phyloP scores from a whole-genome alignment of 2,329 filamentous ascomycete genomes.

The Claviceps africana region DNA sequence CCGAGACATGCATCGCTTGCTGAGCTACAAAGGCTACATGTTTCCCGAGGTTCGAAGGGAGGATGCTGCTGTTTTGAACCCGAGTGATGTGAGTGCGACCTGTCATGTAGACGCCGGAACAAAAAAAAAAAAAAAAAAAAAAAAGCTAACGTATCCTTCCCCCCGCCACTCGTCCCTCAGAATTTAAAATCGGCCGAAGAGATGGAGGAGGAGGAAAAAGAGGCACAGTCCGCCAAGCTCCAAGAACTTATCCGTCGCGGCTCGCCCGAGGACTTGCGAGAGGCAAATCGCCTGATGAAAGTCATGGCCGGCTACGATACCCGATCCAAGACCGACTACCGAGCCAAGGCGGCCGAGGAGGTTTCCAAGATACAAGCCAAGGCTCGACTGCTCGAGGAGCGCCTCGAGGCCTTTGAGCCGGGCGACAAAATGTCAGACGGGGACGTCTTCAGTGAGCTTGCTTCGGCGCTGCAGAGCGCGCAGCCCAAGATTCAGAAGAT shows the following conservation, averaged over 20 bases:
- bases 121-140: too few relatives aligned
- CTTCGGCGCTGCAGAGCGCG: conserved; percentile 75
- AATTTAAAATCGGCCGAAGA: conserved; percentile 93
- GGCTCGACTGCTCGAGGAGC: conserved; percentile 80
- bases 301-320: conserved; percentile 98
- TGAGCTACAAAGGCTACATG: conserved; percentile 93
- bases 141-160: not conserved
- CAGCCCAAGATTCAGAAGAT: conserved; percentile 99
- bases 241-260: conserved; percentile 92
- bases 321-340: conserved; percentile 89
- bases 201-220: conserved; percentile 93
- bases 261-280: conserved; percentile 82
- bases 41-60: conserved; percentile 88
- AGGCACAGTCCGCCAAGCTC: conserved; percentile 93
- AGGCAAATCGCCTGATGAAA: conserved; percentile 97
- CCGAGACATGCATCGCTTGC: conserved; percentile 86
- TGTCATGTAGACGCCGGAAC: not conserved
- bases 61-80: conserved; percentile 91
- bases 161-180: conserved; percentile 30
- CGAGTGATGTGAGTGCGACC: conserved; percentile 67
- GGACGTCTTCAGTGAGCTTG: conserved; percentile 69
- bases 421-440: conserved; percentile 64
- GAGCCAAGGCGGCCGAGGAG: conserved; percentile 92
- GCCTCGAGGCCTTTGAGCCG: conserved; percentile 68
- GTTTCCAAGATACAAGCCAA: conserved; percentile 93